Percentiles rank a stretch among this genome's conserved stretches.
These are phyloP conservation scores for Fusarium burgessii DNA, from an alignment of 2,329 filamentous ascomycete species.

Conservation along the genomic window DNA sequence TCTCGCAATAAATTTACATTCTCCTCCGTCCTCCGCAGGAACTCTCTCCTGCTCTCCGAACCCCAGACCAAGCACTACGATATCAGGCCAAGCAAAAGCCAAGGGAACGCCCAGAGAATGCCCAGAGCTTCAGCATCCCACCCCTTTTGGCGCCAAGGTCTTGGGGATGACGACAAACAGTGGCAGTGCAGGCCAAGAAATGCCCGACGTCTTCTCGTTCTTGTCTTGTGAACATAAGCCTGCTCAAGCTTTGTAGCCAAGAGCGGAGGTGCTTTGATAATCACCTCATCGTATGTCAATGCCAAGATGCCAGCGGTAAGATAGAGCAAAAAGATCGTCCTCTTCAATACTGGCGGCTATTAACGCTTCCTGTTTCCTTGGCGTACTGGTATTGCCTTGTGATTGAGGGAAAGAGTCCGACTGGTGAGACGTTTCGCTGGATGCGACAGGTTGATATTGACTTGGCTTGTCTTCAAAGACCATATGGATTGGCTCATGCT, in stretches of 20 bases:
- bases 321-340: neutral
- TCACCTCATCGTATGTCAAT: slow-evolving; percentile 19
- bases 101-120: slow-evolving; percentile 24
- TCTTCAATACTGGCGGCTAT: neutral
- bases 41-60: neutral
- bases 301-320: neutral
- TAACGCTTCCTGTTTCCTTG: slow-evolving; percentile 5
- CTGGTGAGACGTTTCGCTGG: neutral
- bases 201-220: neutral
- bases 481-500: neutral
- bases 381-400: neutral
- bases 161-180: slow-evolving; percentile 45
- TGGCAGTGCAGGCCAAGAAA: slow-evolving; percentile 43
- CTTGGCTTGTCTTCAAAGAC: neutral
- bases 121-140: slow-evolving; percentile 27
- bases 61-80: slow-evolving; percentile 20
- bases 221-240: slow-evolving; percentile 30
- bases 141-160: slow-evolving; percentile 39
- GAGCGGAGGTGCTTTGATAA: slow-evolving; percentile 7
- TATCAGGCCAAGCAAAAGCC: slow-evolving; percentile 22
- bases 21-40: neutral
- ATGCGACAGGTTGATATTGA: neutral
- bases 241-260: slow-evolving; percentile 44
- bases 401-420: neutral
- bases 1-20: neutral